Base-by-base conservation (phyloP, 108 stramenopile species). In the Nitzschia putrida region DNA sequence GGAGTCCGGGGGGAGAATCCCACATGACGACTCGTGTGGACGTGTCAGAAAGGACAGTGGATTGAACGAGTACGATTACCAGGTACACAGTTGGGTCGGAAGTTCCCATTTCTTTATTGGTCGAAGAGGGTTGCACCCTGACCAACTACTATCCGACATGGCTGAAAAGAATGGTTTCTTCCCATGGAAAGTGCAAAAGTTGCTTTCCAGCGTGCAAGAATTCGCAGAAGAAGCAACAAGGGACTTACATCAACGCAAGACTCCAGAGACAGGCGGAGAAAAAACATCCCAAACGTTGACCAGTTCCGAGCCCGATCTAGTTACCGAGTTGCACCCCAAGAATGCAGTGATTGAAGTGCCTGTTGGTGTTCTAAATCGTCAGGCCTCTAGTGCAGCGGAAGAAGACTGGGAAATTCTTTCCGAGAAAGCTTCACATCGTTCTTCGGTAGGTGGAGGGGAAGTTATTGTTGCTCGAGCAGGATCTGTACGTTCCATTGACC, bases 341-440 rank as follows among this genome's bases (percentile, higher is more conserved):
- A 43, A 41, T 3, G 22, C 65, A 51, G 49, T 66, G 13, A 61
- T 50, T 12, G 64, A 73, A 44, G 63, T 65, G 21, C 72, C 60
- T 0, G 70, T 64, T 53, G 69, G 43, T 24, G 69, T 66, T 7
- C 59, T 75, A 10, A 42, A 68, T 67, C 66, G 43, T 20, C 24
- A 44, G 4, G 16, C 29, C 18, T n/a, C 16, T 11, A 34, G 13
- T 26, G 16, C 9, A 0, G 16, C 57, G 10, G 78, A 79, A 25
- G 47, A 73, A 37, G 78, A 79, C 37, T 79, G 78, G 78, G 78
- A 79, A 50, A 34, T 79, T 16, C 53, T 72, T 38, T 79, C 78
- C n/a, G 78, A 73, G 42, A 73, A 66, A 49, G 38, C 39, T 3
- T 68, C 74, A 1, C 11, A 54, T 12, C 40, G 57, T 18, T 79